Evolutionary conservation across 1,284 basidiomycete species (phyloP).

Genomic region (Apiotrichum veenhuisii): DNA sequence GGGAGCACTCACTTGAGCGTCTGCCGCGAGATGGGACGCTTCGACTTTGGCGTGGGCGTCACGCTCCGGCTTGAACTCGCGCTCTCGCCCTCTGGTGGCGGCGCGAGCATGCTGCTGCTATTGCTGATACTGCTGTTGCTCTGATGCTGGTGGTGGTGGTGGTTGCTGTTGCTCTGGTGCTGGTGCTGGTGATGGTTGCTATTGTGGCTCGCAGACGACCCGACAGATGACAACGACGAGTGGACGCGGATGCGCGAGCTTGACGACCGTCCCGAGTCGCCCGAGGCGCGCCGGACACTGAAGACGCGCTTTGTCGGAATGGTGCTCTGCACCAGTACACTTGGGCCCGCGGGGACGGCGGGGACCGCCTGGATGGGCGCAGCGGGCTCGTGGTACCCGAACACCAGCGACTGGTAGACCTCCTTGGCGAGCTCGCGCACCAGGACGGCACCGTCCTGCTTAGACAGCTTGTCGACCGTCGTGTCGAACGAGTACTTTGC

Average conservation of each 20-base stretch:
- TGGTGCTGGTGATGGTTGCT: not conserved
- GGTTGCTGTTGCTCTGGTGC: conserved; percentile 11
- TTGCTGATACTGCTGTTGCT: not conserved
- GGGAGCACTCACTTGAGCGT: conserved; percentile 31
- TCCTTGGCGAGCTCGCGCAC: conserved; percentile 64
- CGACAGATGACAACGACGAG: not conserved
- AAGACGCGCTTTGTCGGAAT: conserved; percentile 4
- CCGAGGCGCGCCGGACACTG: conserved; percentile 3
- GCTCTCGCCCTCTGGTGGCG: not conserved
- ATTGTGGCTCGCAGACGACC: not conserved
- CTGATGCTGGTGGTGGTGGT: too few species aligned
- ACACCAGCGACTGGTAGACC: conserved; percentile 31
- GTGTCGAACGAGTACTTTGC: conserved; percentile 71
- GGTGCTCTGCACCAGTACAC: not conserved
- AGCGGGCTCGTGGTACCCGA: not conserved
- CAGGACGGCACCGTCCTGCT: conserved; percentile 78
- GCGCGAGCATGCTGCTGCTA: not conserved
- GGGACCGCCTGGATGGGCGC: too few species aligned
- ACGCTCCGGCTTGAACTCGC: conserved; percentile 1
- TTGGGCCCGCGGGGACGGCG: not conserved
- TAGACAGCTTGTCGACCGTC: conserved; percentile 71
- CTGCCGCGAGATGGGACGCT: conserved; percentile 36
- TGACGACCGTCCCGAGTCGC: not conserved
- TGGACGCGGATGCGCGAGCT: not conserved
- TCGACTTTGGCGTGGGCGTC: conserved; percentile 23